Base-by-base conservation (phyloP, 345 rosid species). In the Acer yangbiense region DNA sequence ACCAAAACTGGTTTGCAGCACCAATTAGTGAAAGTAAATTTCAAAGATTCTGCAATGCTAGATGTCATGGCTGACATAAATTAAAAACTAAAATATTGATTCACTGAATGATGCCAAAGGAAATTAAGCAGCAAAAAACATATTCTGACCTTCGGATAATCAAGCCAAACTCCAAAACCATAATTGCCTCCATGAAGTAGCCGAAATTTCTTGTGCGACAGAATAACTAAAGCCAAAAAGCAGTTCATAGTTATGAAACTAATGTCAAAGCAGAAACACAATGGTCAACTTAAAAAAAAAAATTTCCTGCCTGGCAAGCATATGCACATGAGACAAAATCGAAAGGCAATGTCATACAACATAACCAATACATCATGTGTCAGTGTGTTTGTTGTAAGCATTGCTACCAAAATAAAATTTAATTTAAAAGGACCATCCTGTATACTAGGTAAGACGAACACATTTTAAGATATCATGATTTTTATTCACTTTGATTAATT, bases 111-210 rank as follows among this genome's bases (percentile, higher is more conserved):
- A 39, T 65, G 65, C 39, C 55, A 76, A 65, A 41, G 39, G 71
- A 21, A 71, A 74, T 7, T 39, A n/a, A 73, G n/a, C 71, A 55
- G 43, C 46, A 44, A 69, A 74, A 7, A 74, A 50, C 4, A 62
- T 67, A 13, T 64, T 44, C 89, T 88, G 60, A 94, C 99, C 92
- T 85, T 85, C 94, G 82, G 79, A 96, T 82, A 63, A 88, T 79
- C 88, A 96, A 86, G 50, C 99, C 99, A 71, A 92, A 86, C 87
- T 94, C 99, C 89, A 94, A 89, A 82, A 94, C 89, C 97, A 94
- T 88, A 76, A 94, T 88, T 16, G 98, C 98, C 86, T 92, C 99
- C 74, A 92, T 75, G 74, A 92, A 85, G 79, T 94, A 96, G 77
- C 97, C 94, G 77, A 89, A 83, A 71, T 90, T 50, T 76, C 86